Evolutionary conservation across 169 alveolate genomes (phyloP), one percentile per base, ranked within the genome.

Genomic region (Babesia caballi): DNA sequence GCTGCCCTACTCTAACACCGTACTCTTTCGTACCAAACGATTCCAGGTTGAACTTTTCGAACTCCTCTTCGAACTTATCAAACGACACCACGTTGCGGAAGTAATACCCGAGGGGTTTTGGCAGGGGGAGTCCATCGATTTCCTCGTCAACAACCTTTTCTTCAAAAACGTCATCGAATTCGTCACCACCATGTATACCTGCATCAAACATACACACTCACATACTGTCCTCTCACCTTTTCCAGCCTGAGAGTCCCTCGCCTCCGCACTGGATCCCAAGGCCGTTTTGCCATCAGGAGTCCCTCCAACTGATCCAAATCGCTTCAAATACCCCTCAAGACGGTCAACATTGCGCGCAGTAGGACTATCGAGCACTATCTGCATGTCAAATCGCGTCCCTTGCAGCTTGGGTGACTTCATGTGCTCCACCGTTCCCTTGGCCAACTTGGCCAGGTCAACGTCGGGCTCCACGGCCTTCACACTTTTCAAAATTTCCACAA

Each of bases 61-160:
- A 71, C 8, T 41, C 88, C 51, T 81, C 74, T 23, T 81, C 88
- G 47, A 81, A 81, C 44, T 81, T 71, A 6, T 60, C 57, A 49
- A 38, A 44, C 25, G 83, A 67, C 25, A 81, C n/a, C 0, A 69
- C 63, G 33, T 81, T 59, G 8, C 56, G 70, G 65, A 81, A 81
- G 56, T 63, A 59, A 25, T 81, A 58, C 4, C 84, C 88, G 4
- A 81, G 33, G 21, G 76, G 84, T 17, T 53, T 44, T 19, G 74
- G 84, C 19, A 49, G 7, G 33, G 53, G 60, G 1, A 46, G 11
- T 2, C 57, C 49, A 36, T 66, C 75, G 32, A 44, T 38, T 17
- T 44, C 33, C 7, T 21, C 36, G n/a, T 46, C 54, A 30, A 15
- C 5, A 23, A 14, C 65, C 27, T 23, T 40, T 28, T 33, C 8